Evolutionary conservation across 1,284 basidiomycete genomes (phyloP), one percentile per base, ranked within the genome.

Genomic region (Puccinia coronata): DNA sequence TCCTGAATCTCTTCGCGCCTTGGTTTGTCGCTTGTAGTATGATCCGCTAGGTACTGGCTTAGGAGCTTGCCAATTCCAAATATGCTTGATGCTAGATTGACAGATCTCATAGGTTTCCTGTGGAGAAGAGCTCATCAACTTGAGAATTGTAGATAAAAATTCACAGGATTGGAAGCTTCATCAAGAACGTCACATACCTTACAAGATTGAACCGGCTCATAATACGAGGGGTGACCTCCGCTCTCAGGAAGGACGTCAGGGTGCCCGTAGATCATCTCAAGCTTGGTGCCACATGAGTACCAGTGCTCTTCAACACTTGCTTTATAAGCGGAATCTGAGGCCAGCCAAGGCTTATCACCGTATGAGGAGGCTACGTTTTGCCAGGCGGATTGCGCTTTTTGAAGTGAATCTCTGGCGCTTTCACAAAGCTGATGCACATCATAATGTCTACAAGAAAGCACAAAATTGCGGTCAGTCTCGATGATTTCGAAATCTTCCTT

Each of bases 271-370:
- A 80, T 43, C 18, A 16, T 69, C 41, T 59, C 31, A 18, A 80
- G 67, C 11, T 43, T 59, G 23, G 25, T 20, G 51, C 77, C 77
- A 57, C 77, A 80, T 31, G 49, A 36, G 49, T 51, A 47, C 51
- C 65, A 69, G 34, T 70, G 65, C 25, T 67, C 51, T 31, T 80
- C 43, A 9, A 80, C 41, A 39, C 16, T 71, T 47, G n/a, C 51
- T 11, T 69, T 80, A 6, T 53, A 53, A 25, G 16, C 28, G 39
- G 59, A 55, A 31, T 67, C 59, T 39, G 76, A 78, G 20, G 76
- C 77, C 67, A 80, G 61, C 77, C 77, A 80, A 23, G 77, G 77
- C n/a, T 43, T 69, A 36, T 80, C 55, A 16, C 63, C 53, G 67
- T 57, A 80, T 11, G 77, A 31, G 14, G n/a, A 57, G 28, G 77